phyloP scores from a whole-genome alignment of 2,329 filamentous ascomycete genomes.

The Hymenoscyphus occultus region DNA sequence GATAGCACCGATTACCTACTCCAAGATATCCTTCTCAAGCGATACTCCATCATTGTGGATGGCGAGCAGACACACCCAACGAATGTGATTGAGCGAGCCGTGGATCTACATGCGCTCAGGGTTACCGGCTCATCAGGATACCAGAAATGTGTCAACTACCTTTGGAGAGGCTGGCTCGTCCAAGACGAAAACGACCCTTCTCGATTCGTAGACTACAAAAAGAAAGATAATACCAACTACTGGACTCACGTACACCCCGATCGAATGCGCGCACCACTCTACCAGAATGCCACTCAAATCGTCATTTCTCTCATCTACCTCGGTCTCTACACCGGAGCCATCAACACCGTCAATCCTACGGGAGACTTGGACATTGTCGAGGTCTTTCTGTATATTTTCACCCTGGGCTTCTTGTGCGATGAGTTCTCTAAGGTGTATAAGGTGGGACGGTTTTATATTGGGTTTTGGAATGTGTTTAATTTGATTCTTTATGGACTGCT shows the following conservation, averaged over 20 bases:
- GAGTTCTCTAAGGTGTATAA: slow-evolving; percentile 90
- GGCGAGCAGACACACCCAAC: slow-evolving; percentile 68
- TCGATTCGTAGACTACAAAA: slow-evolving; percentile 83
- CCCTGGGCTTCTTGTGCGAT: slow-evolving; percentile 84
- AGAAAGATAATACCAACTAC: slow-evolving; percentile 75
- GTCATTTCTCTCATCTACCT: slow-evolving; percentile 81
- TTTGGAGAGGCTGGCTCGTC: slow-evolving; percentile 96
- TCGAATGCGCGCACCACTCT: slow-evolving; percentile 86
- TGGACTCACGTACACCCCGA: slow-evolving; percentile 86
- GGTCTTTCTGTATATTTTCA: slow-evolving; percentile 84
- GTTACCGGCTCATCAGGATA: slow-evolving; percentile 93
- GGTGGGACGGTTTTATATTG: slow-evolving; percentile 83
- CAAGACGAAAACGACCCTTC: slow-evolving; percentile 89
- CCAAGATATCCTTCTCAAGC: slow-evolving; percentile 77
- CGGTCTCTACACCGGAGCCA: slow-evolving; percentile 79
- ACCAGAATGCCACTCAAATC: slow-evolving; percentile 89
- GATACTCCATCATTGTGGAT: slow-evolving; percentile 78
- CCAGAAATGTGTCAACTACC: slow-evolving; percentile 83
- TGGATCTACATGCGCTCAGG: slow-evolving; percentile 83
- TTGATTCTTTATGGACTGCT: slow-evolving; percentile 75
- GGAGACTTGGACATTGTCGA: slow-evolving; percentile 86
- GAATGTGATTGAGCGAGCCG: slow-evolving; percentile 90
- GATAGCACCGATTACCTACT: slow-evolving; percentile 76
- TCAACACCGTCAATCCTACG: slow-evolving; percentile 86
- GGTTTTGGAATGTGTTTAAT: slow-evolving; percentile 98